Percentiles rank a stretch among this genome's conserved stretches.
These are phyloP conservation scores for Mycena rosella DNA, from an alignment of 768 basidiomycete species.

Conservation along the genomic window DNA sequence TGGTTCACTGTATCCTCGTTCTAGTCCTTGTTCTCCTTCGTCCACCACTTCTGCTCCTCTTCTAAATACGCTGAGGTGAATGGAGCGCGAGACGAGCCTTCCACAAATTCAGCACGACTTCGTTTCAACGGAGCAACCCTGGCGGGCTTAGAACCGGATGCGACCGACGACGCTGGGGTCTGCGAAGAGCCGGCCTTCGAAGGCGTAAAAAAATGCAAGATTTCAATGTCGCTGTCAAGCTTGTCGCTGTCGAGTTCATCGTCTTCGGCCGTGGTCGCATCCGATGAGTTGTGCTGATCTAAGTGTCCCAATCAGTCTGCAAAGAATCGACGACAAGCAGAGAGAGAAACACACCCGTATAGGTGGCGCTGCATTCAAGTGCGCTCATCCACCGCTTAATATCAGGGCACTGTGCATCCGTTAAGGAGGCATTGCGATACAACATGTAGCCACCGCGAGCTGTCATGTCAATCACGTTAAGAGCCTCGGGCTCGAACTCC, in stretches of 20 bases:
- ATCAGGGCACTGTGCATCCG: not conserved
- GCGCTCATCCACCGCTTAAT: not conserved
- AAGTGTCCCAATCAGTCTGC: not conserved
- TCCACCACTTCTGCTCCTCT: not conserved
- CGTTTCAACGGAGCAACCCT: not conserved
- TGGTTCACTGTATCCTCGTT: too few species aligned
- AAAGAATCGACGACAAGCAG: not conserved
- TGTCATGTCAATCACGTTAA: not conserved
- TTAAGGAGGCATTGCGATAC: not conserved
- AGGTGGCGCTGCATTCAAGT: not conserved
- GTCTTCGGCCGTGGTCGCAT: not conserved
- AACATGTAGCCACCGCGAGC: not conserved
- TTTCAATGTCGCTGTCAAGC: too few species aligned
- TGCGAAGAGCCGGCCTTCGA: not conserved
- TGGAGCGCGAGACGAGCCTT: not conserved
- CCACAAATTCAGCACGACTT: not conserved
- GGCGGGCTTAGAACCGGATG: not conserved
- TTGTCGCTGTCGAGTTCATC: not conserved
- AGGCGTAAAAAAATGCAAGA: too few species aligned
- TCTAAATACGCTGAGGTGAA: not conserved
- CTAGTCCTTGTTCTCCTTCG: too few species aligned
- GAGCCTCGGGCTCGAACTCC: not conserved
- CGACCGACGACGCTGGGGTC: not conserved
- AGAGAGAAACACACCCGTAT: not conserved
- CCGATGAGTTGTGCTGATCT: not conserved